Base-by-base conservation (phyloP, 1,284 basidiomycete genomes). In the Jaminaea rosea region DNA sequence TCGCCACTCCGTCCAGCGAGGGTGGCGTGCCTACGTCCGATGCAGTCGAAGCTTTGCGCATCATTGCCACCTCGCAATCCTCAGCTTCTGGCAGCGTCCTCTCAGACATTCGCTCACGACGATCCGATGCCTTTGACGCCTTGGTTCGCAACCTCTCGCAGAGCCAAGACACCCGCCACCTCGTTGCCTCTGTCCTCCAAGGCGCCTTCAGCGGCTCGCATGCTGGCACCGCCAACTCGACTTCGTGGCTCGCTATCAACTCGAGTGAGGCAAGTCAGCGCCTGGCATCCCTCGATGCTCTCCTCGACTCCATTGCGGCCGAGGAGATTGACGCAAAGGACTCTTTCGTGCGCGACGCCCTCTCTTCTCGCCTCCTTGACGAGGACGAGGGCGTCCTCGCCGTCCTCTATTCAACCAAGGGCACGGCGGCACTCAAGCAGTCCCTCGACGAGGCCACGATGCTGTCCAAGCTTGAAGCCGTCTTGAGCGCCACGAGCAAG, bases 201-300 rank as follows among this genome's bases (percentile, higher is more conserved):
- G n/a, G n/a, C n/a, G n/a, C n/a, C n/a, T n/a, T n/a, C n/a, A n/a
- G n/a, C n/a, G n/a, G n/a, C n/a, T n/a, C n/a, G n/a, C n/a, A n/a
- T n/a, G n/a, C n/a, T n/a, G n/a, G n/a, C n/a, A n/a, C n/a, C n/a
- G n/a, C n/a, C n/a, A n/a, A n/a, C n/a, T n/a, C n/a, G n/a, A n/a
- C n/a, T n/a, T n/a, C n/a, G n/a, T 71, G 65, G 64, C 62, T 71
- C 42, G 64, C 60, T 9, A 58, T 71, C 31, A 63, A 71, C 48
- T 58, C 59, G 21, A 53, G 60, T 21, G 63, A 67, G 26, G 49
- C 56, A 7, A 54, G 60, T 23, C 58, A 63, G 44, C 59, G 62
- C 11, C 47, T 47, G 2, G 47, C 67, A 9, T 59, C 68, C 0
- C 56, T 71, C 32, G 44, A 55, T 36, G 56, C 64, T 49, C 56